A percentile compares a stretch with the other conserved stretches of the same genome.
Evolutionary conservation across 1,139 yeast species (phyloP).

Genomic region (Scheffersomyces insectosa): DNA sequence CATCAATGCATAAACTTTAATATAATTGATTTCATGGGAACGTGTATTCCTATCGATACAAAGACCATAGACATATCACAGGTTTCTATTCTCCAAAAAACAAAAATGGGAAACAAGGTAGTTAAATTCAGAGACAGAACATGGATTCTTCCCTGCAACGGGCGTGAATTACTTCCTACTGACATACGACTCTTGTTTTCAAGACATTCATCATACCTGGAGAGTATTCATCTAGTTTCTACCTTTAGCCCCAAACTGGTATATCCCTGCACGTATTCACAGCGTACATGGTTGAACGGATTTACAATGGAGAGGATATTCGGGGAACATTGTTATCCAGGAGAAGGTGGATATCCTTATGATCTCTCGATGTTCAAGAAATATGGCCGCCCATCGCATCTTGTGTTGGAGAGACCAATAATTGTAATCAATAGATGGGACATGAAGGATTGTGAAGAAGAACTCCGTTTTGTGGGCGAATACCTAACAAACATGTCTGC

Average conservation of each 20-base stretch:
- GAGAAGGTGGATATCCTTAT: constrained; percentile 21
- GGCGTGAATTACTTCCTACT: constrained; percentile 37
- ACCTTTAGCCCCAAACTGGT: constrained; percentile 45
- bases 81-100: constrained; percentile 15
- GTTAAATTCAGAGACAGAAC: constrained; percentile 21
- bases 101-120: constrained; percentile 26
- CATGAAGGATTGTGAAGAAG: constrained; percentile 31
- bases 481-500: background rate
- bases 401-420: constrained; percentile 19
- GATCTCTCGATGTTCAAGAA: constrained; percentile 25
- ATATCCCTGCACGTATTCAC: constrained; percentile 44
- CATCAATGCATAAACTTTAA: constrained; percentile 46
- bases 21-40: constrained; percentile 32
- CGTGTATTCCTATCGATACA: constrained; percentile 26
- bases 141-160: constrained; percentile 31
- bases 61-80: constrained; percentile 16
- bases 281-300: constrained; percentile 39
- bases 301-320: constrained; percentile 45
- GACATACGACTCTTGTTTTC: constrained; percentile 47
- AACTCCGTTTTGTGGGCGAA: constrained; percentile 19
- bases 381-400: constrained; percentile 22
- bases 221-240: constrained; percentile 38
- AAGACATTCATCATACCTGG: constrained; percentile 56
- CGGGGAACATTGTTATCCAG: constrained; percentile 36
- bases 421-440: constrained; percentile 36